Percentiles rank a stretch among this genome's conserved stretches.
Evolutionary conservation across 2,329 filamentous ascomycete species (phyloP).

Genomic region (Diplodia corticola): DNA sequence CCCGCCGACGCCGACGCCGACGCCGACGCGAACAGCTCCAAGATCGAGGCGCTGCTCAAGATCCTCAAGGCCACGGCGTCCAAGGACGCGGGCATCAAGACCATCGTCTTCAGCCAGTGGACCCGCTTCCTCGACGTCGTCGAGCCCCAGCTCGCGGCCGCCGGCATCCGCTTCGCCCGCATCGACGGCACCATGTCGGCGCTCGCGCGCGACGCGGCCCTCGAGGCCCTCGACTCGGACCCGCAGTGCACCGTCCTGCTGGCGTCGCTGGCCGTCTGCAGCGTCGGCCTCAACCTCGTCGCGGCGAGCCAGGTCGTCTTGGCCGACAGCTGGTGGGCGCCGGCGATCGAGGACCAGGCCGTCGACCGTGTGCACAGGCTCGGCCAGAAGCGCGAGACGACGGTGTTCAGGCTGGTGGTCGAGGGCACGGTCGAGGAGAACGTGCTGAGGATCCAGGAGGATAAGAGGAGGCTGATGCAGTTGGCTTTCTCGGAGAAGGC

Average conservation of each 20-base stretch:
- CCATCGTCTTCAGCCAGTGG: constrained; percentile 77
- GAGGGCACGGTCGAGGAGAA: constrained; percentile 78
- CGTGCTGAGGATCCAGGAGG: constrained; percentile 73
- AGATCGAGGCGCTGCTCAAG: constrained; percentile 75
- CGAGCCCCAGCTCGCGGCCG: constrained; percentile 63
- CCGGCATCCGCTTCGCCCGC: constrained; percentile 65
- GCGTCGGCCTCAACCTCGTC: constrained; percentile 82
- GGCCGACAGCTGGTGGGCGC: constrained; percentile 85
- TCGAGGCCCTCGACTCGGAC: constrained; percentile 67
- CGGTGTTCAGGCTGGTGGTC: constrained; percentile 78
- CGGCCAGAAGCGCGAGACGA: constrained; percentile 74
- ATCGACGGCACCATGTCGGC: constrained; percentile 81
- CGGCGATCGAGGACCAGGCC: constrained; percentile 89
- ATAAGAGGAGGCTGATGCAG: constrained; percentile 75
- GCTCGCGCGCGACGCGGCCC: constrained; percentile 67
- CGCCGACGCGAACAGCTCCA: constrained; percentile 69
- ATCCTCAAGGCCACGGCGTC: constrained; percentile 70
- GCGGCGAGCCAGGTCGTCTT: constrained; percentile 84
- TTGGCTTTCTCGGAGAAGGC: constrained; percentile 77
- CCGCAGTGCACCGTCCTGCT: constrained; percentile 72
- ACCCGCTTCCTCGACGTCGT: constrained; percentile 72
- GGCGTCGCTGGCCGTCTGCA: constrained; percentile 78
- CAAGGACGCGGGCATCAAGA: constrained; percentile 62
- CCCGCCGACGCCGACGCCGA: constrained; percentile 65
- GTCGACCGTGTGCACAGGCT: constrained; percentile 69